These are phyloP conservation scores for Codiaeum variegatum DNA, from an alignment of 441 rosid species.

Conservation along the genomic window DNA sequence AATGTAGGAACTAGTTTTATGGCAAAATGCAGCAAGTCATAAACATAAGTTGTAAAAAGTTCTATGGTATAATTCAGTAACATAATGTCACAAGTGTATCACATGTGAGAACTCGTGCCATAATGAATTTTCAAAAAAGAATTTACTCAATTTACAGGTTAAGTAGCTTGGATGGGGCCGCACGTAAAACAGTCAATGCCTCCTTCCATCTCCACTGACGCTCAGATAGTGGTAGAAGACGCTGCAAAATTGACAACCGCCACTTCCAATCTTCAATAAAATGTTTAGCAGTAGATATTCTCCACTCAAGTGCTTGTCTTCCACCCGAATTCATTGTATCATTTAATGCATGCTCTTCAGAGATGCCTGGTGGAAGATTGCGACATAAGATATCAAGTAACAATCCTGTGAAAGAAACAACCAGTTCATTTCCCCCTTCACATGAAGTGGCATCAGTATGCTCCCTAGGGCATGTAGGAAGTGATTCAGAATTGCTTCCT, in stretches of 20 bases:
- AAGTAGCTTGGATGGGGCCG: conserved; percentile 93
- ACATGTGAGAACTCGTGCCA: conserved; percentile 13
- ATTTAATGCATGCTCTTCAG: conserved; percentile 53
- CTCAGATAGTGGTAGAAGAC: conserved; percentile 85
- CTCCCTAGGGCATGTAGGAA: conserved; percentile 41
- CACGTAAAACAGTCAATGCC: conserved; percentile 84
- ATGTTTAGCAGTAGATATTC: conserved; percentile 61
- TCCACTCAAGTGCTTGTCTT: conserved; percentile 91
- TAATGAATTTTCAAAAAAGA: conserved; percentile 23
- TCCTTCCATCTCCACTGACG: conserved; percentile 93
- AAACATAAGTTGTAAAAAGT: no score
- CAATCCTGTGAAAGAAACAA: conserved; percentile 71
- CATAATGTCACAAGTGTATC: conserved; percentile 8
- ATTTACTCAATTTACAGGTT: conserved; percentile 64
- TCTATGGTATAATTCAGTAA: not conserved
- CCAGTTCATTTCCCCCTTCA: conserved; percentile 74
- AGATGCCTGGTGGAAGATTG: conserved; percentile 58
- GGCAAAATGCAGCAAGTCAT: not conserved
- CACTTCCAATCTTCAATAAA: conserved; percentile 98
- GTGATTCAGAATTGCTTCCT: conserved; percentile 45
- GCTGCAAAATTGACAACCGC: conserved; percentile 91
- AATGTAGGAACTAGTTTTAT: conserved; percentile 11
- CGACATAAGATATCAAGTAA: conserved; percentile 65
- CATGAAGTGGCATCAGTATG: conserved; percentile 35
- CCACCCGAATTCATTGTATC: conserved; percentile 52